Evolutionary conservation across 169 alveolate genomes (phyloP).

Genomic region (Theileria parva): DNA sequence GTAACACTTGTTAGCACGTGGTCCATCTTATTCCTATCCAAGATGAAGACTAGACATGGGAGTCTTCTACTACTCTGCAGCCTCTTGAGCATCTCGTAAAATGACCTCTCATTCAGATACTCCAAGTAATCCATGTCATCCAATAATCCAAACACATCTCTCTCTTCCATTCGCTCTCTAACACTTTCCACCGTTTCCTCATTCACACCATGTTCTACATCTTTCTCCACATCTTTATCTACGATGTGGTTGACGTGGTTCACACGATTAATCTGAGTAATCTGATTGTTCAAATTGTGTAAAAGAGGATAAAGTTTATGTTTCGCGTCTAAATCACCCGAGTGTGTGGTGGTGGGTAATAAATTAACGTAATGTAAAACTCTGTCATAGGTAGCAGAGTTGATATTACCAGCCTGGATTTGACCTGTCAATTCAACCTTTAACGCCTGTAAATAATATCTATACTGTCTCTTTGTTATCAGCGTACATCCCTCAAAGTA

Average conservation of each 20-base stretch:
- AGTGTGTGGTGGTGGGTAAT: neutral
- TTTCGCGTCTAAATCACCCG: conserved; percentile 23
- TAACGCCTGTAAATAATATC: conserved; percentile 58
- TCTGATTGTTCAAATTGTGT: neutral
- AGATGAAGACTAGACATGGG: conserved; percentile 87
- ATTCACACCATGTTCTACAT: neutral
- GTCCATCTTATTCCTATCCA: conserved; percentile 79
- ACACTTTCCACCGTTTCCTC: neutral
- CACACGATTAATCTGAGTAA: neutral
- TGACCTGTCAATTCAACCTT: conserved; percentile 42
- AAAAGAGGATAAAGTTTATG: conserved; percentile 31
- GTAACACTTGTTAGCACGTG: conserved; percentile 74
- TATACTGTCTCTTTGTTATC: conserved; percentile 80
- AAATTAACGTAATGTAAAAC: conserved; percentile 27
- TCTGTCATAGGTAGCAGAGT: conserved; percentile 8
- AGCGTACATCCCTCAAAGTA: conserved; percentile 74
- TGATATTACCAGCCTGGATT: conserved; percentile 30
- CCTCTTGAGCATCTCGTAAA: conserved; percentile 72
- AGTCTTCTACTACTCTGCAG: conserved; percentile 78
- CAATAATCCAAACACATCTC: neutral
- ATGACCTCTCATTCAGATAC: conserved; percentile 68
- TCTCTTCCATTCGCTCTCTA: neutral
- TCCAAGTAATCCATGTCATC: conserved; percentile 24
- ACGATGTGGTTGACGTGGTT: neutral
- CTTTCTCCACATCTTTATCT: neutral